Evolutionary conservation across 2,329 filamentous ascomycete species (phyloP).

Genomic region (Neofusicoccum parvum): DNA sequence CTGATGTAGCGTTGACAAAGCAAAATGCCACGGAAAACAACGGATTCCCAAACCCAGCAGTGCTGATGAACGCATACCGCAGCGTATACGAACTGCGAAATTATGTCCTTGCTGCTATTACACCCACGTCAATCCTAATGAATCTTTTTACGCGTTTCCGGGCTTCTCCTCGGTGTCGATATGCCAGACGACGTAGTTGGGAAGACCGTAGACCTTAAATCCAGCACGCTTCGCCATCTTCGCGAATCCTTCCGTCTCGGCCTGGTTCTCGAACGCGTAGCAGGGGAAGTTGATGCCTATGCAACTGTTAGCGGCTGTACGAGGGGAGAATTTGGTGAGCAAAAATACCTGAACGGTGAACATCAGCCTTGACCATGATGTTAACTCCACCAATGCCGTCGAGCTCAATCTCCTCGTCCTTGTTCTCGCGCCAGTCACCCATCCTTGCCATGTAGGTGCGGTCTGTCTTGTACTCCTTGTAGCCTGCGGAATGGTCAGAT

Average conservation of each 20-base stretch:
- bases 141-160: conserved; percentile 61
- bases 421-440: conserved; percentile 90
- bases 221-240: conserved; percentile 98
- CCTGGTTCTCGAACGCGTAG: conserved; percentile 98
- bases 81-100: background rate
- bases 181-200: conserved; percentile 99
- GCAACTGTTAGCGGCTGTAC: background rate
- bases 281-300: conserved; percentile 83
- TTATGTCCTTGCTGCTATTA: background rate
- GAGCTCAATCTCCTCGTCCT: conserved; percentile 87
- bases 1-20: background rate
- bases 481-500: conserved; percentile 59
- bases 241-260: conserved; percentile 97
- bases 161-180: conserved; percentile 95
- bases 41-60: background rate
- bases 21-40: background rate
- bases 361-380: conserved; percentile 96
- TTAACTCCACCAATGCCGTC: conserved; percentile 97
- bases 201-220: conserved; percentile 87
- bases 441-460: conserved; percentile 86
- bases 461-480: conserved; percentile 89
- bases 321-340: background rate
- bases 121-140: background rate
- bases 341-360: conserved; percentile 80
- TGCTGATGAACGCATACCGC: background rate